These are phyloP conservation scores for Penicillium sp. DNA, from an alignment of 2,329 filamentous ascomycete species.

Conservation along the genomic window DNA sequence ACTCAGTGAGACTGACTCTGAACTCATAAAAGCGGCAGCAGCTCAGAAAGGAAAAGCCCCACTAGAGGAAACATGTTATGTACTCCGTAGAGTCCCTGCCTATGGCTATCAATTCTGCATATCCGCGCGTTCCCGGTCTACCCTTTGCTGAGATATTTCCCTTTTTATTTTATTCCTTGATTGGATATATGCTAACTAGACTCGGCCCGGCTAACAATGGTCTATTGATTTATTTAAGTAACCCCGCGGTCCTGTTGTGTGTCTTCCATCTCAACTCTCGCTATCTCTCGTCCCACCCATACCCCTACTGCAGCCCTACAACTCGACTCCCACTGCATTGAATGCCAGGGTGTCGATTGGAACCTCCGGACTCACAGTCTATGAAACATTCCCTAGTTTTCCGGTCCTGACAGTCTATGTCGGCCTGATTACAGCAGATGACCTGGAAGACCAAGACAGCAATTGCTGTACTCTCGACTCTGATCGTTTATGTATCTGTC, in stretches of 20 bases:
- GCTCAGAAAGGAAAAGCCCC: no score
- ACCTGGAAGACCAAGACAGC: conserved; percentile 38
- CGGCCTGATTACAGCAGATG: conserved; percentile 38
- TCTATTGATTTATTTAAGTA: conserved; percentile 14
- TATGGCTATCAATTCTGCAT: conserved; percentile 19
- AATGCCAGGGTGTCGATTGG: conserved; percentile 12
- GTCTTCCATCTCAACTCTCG: conserved; percentile 12
- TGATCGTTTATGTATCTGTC: conserved; percentile 43
- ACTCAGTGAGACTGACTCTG: no score
- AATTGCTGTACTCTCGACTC: conserved; percentile 40
- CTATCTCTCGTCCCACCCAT: conserved; percentile 19
- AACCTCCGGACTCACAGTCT: conserved; percentile 10
- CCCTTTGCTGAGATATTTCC: conserved; percentile 11
- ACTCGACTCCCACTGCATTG: conserved; percentile 17
- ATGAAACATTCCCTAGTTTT: conserved; percentile 10
- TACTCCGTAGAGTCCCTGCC: no score
- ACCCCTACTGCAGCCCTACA: conserved; percentile 11
- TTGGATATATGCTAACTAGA: conserved; percentile 6
- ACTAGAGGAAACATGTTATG: no score
- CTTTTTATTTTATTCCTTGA: neutral
- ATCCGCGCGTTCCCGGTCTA: conserved; percentile 28
- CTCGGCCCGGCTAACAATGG: conserved; percentile 6
- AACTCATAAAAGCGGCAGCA: no score
- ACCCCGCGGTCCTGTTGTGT: conserved; percentile 12
- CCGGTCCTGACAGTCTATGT: conserved; percentile 16